These are phyloP conservation scores for Cymbomonas tetramitiformis DNA, from an alignment of 139 green algal genomes.

Conservation along the genomic window DNA sequence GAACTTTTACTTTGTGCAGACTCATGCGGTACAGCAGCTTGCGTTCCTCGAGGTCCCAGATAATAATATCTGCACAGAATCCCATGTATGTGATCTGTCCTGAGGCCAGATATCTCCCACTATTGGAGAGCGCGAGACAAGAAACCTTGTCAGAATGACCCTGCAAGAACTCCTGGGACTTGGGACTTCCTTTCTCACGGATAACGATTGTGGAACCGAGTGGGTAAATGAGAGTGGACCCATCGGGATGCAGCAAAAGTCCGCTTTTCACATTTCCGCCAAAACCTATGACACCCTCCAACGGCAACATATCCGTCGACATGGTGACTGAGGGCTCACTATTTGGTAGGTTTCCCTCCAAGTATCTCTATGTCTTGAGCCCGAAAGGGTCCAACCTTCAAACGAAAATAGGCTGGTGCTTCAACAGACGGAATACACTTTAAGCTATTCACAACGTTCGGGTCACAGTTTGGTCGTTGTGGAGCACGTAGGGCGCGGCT, in stretches of 20 bases:
- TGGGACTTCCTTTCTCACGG: constrained; percentile 35
- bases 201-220: constrained; percentile 62
- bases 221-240: constrained; percentile 54
- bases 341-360: too few relatives aligned
- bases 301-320: too few relatives aligned
- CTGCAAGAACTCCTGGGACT: constrained; percentile 38
- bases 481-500: too few relatives aligned
- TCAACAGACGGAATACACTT: too few relatives aligned
- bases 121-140: constrained; percentile 47
- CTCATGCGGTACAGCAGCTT: constrained; percentile 49
- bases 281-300: constrained; percentile 42
- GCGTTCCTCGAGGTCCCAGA: constrained; percentile 58
- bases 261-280: constrained; percentile 44
- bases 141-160: constrained; percentile 55
- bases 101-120: constrained; percentile 54
- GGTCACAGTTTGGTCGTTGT: too few relatives aligned
- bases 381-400: too few relatives aligned
- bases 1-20: constrained; percentile 74
- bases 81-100: constrained; percentile 70
- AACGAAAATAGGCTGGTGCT: too few relatives aligned
- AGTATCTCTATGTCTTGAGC: too few relatives aligned
- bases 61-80: constrained; percentile 66
- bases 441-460: too few relatives aligned
- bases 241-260: constrained; percentile 53
- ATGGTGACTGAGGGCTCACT: too few relatives aligned